Percentiles rank a stretch among this genome's conserved stretches.
Conservation (phyloP, 441 rosid genomes). For the Corymbia citriodora region DNA sequence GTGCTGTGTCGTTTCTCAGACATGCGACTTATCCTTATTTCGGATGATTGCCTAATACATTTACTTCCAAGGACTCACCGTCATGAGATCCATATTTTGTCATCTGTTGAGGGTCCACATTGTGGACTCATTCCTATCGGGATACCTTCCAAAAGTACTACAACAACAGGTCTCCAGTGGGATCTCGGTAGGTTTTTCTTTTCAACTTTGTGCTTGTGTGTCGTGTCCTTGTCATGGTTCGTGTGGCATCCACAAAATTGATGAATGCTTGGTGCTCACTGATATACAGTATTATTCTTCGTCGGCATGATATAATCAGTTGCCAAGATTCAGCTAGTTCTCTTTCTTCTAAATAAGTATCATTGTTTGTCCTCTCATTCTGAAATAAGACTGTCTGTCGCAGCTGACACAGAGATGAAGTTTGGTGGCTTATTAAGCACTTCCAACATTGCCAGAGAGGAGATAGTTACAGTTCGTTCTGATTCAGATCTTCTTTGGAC, state of each 20-base stretch:
- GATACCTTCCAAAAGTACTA: slow-evolving; percentile 53
- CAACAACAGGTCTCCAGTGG: slow-evolving; percentile 91
- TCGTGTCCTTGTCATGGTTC: not conserved
- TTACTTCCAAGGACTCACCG: slow-evolving; percentile 67
- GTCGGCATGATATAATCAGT: not conserved
- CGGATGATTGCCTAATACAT: slow-evolving; percentile 71
- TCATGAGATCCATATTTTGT: slow-evolving; percentile 55
- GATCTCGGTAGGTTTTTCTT: slow-evolving; percentile 64
- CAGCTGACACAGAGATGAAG: slow-evolving; percentile 67
- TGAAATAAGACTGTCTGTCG: not conserved
- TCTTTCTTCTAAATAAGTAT: not conserved
- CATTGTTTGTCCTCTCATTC: not conserved
- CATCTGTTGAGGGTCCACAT: slow-evolving; percentile 70
- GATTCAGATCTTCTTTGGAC: slow-evolving; percentile 97
- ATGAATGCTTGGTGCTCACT: not conserved
- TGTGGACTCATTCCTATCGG: slow-evolving; percentile 93
- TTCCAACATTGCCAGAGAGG: slow-evolving; percentile 55
- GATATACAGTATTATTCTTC: not conserved
- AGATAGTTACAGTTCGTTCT: slow-evolving; percentile 64
- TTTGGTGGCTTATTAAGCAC: slow-evolving; percentile 87
- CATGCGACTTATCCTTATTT: slow-evolving; percentile 51
- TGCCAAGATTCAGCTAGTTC: not conserved
- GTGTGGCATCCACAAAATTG: not conserved
- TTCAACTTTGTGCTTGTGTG: not conserved
- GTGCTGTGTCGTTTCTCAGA: slow-evolving; percentile 57